These are phyloP conservation scores for Oxyria digyna DNA, from an alignment of 148 eudicot species.

Conservation along the genomic window DNA sequence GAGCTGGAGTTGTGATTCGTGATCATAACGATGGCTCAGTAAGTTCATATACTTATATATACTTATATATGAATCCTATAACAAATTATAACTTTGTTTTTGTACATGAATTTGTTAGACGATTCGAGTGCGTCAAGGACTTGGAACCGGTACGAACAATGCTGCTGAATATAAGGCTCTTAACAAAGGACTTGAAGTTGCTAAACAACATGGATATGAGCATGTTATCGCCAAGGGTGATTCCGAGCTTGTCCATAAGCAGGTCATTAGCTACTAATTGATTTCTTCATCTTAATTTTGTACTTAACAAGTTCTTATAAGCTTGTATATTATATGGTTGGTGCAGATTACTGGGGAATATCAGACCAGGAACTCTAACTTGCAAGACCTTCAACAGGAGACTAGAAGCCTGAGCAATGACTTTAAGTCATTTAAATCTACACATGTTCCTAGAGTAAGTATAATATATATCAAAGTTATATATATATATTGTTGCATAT, in stretches of 20 bases:
- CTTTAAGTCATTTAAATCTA: conserved; percentile 43
- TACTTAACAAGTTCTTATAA: not conserved
- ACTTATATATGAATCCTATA: not conserved
- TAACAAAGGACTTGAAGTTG: conserved; percentile 55
- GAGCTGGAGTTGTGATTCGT: conserved; percentile 77
- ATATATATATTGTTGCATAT: not conserved
- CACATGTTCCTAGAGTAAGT: conserved; percentile 59
- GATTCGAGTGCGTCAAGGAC: conserved; percentile 68
- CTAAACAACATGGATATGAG: conserved; percentile 50
- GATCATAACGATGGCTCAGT: conserved; percentile 36
- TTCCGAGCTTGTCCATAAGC: conserved; percentile 50
- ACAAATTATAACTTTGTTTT: not conserved
- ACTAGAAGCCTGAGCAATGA: conserved; percentile 45
- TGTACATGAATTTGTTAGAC: not conserved
- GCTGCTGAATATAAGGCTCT: conserved; percentile 78
- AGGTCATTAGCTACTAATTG: conserved; percentile 16
- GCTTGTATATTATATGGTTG: conserved; percentile 8
- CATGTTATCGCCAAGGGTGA: conserved; percentile 45
- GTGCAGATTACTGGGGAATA: conserved; percentile 60
- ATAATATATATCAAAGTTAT: not conserved
- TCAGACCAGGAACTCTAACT: conserved; percentile 57
- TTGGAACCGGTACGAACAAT: conserved; percentile 67
- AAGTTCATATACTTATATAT: not conserved
- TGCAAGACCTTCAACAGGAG: conserved; percentile 55
- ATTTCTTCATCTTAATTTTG: not conserved